Evolutionary conservation across 1,284 basidiomycete species (phyloP), one percentile per base, ranked within the genome.

Genomic region (Psilocybe mexicana): DNA sequence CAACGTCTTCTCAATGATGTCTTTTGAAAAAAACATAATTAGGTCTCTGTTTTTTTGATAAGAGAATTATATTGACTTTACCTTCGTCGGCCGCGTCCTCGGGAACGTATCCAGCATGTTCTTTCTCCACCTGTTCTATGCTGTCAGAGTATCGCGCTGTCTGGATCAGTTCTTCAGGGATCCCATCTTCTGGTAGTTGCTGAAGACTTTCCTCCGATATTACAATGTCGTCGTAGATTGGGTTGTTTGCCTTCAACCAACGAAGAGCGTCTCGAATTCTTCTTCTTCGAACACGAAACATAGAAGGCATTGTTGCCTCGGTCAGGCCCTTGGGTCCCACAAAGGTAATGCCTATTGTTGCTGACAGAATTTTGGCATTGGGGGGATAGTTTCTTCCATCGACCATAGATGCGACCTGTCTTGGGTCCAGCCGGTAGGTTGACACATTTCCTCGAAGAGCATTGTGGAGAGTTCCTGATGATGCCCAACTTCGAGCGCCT

Each of bases 201-300:
- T 11, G 3, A 4, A 40, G 38, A 11, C 4, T 5, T 8, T 12
- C 11, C 14, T 40, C 38, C 14, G 38, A 40, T 3, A 40, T 40
- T 12, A 4, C 4, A 8, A 40, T 40, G 11, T 40, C 38, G 0
- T 56, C 57, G 51, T 76, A 78, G 1, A 69, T 59, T 0, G 63
- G 61, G 59, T 78, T 77, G 57, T 76, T 67, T 0, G 23, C 40
- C 49, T 74, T 73, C 42, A 78, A 40, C 72, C 73, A 76, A 0
- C 5, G 0, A 0, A 76, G 52, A 0, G 74, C 73, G 0, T 57
- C 54, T 1, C 18, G 30, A 0, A 76, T 66, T 5, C 58, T 46
- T 0, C 57, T 6, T 2, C 73, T 48, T 0, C 66, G 11, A 0
- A 76, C 72, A 1, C 58, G 35, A 43, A 76, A 73, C 1, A 61